These are phyloP conservation scores for Saturnispora halmiae DNA, from an alignment of 805 yeast genomes.

Conservation along the genomic window DNA sequence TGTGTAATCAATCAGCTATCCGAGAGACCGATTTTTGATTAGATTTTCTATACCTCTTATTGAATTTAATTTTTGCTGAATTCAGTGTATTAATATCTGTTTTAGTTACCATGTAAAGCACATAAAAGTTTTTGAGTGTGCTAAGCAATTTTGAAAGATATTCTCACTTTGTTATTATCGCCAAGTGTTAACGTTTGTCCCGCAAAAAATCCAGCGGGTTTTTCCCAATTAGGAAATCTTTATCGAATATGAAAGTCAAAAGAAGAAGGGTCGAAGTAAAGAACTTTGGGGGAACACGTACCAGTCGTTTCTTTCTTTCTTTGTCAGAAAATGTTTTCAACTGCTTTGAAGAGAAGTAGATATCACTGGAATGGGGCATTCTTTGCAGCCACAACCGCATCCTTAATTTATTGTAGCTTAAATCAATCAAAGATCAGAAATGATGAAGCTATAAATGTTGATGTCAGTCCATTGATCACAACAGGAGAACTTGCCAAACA, in stretches of 20 bases:
- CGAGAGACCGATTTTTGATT: slow-evolving; percentile 29
- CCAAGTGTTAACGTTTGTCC: background rate
- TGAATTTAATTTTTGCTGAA: no score
- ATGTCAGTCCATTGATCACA: slow-evolving; percentile 10
- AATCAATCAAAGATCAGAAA: slow-evolving; percentile 35
- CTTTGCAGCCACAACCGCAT: background rate
- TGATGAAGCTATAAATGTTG: slow-evolving; percentile 39
- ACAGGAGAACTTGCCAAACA: slow-evolving; percentile 33
- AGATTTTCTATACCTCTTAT: background rate
- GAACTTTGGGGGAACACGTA: no score
- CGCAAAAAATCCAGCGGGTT: background rate
- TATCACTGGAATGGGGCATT: background rate
- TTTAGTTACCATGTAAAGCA: no score
- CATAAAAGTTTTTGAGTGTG: no score
- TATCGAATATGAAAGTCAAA: background rate
- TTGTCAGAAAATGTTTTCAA: background rate
- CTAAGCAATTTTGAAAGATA: no score
- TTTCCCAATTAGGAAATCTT: slow-evolving; percentile 4
- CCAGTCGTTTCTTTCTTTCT: no score
- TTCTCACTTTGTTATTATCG: background rate
- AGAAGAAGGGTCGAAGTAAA: background rate
- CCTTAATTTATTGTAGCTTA: background rate
- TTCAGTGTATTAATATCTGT: no score
- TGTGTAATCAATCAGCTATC: slow-evolving; percentile 43
- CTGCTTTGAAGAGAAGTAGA: background rate